Conservation (phyloP, 1,139 yeast species). For the Citeromyces hawaiiensis region DNA sequence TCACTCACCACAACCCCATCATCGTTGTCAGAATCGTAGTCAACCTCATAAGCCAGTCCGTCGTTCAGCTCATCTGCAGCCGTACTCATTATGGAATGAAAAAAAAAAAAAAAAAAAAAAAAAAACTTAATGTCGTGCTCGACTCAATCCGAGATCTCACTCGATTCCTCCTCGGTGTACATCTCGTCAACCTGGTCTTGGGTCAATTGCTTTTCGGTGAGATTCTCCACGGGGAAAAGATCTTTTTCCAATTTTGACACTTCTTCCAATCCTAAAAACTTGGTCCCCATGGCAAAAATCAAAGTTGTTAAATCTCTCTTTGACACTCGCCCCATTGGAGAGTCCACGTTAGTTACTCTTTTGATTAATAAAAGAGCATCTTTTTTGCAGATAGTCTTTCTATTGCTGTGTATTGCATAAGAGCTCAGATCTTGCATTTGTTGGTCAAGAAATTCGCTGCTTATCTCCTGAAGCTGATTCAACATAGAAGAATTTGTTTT, state of each 20-base stretch:
- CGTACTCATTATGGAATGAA: conserved; percentile 5
- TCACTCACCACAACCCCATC: conserved; percentile 14
- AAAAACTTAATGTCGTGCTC: neutral
- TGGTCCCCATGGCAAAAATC: neutral
- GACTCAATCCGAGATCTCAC: neutral
- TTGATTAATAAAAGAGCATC: neutral
- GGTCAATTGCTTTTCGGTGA: neutral
- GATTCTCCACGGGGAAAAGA: neutral
- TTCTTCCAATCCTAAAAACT: neutral
- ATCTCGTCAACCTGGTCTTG: neutral
- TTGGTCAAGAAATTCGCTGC: conserved; percentile 20
- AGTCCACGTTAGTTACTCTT: neutral
- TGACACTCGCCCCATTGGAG: neutral
- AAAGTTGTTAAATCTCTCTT: neutral
- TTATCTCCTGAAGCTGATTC: conserved; percentile 10
- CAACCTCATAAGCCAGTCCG: conserved; percentile 45
- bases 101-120: neutral
- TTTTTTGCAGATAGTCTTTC: neutral
- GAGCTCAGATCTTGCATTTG: conserved; percentile 22
- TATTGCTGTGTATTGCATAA: conserved; percentile 20
- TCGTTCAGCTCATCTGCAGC: conserved; percentile 54
- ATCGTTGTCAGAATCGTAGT: conserved; percentile 16
- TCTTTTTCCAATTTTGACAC: neutral
- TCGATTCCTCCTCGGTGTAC: no score
- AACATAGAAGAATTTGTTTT: conserved; percentile 7